Conservation (phyloP, 768 basidiomycete genomes). For the Mycena albidolilacea region DNA sequence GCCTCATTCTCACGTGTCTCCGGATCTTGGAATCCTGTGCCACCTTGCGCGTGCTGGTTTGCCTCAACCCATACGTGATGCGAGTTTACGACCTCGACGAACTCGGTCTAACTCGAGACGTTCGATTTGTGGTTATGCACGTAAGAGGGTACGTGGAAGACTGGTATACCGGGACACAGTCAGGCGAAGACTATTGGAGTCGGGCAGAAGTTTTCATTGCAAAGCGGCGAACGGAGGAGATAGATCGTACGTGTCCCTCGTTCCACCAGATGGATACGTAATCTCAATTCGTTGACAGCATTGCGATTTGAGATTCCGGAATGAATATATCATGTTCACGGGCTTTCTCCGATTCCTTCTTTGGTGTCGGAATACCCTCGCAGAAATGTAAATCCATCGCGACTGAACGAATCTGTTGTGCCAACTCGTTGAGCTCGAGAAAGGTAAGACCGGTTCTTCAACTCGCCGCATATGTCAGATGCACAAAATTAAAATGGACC, state of each 20-base stretch:
- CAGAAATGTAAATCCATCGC: too few species aligned
- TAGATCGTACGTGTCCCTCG: background rate
- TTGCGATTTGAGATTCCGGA: conserved; percentile 1
- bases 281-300: background rate
- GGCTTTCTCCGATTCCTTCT: too few species aligned
- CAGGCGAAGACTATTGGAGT: conserved; percentile 6
- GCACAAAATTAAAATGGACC: too few species aligned
- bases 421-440: too few species aligned
- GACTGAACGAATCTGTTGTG: too few species aligned
- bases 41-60: background rate
- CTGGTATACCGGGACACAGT: background rate
- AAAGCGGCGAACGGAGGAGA: background rate
- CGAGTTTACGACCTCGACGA: background rate
- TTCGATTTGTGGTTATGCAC: background rate
- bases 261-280: background rate
- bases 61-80: background rate
- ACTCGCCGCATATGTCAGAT: too few species aligned
- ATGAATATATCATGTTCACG: background rate
- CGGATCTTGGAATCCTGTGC: background rate
- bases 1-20: background rate
- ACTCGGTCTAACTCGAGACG: background rate
- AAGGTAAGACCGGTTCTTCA: too few species aligned
- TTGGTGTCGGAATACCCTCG: too few species aligned
- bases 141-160: background rate
- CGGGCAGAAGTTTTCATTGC: conserved; percentile 1